Percentiles rank a stretch among this genome's conserved stretches.
phyloP scores from a whole-genome alignment of 176 grass and related monocot species.

The Pharus latifolius region DNA sequence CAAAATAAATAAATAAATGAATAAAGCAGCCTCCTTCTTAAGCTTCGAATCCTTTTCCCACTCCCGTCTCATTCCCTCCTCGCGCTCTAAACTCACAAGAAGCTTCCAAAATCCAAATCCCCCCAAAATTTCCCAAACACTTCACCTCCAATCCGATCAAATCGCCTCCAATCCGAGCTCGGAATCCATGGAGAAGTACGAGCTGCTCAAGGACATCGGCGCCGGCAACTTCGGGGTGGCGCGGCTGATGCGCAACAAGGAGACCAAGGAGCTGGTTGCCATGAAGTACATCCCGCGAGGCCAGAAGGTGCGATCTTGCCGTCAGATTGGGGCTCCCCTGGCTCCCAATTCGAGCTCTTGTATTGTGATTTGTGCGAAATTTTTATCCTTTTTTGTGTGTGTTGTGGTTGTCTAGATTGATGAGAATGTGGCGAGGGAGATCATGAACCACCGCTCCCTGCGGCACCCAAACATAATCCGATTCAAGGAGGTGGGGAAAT shows the following conservation, averaged over 20 bases:
- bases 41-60: slow-evolving; percentile 27
- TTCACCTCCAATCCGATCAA: too few species aligned
- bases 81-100: too few species aligned
- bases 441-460: slow-evolving; percentile 90
- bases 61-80: background rate
- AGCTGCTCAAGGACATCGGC: slow-evolving; percentile 76
- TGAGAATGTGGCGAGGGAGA: slow-evolving; percentile 68
- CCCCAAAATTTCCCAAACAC: background rate
- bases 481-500: slow-evolving; percentile 62
- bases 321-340: background rate
- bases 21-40: slow-evolving; percentile 25
- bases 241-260: slow-evolving; percentile 71
- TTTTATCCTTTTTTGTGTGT: background rate
- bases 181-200: slow-evolving; percentile 66
- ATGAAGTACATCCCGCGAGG: slow-evolving; percentile 84
- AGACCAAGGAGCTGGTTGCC: slow-evolving; percentile 88
- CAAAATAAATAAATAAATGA: background rate
- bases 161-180: background rate
- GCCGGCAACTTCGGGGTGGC: slow-evolving; percentile 80
- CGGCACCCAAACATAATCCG: slow-evolving; percentile 86
- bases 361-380: background rate
- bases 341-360: background rate
- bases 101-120: too few species aligned
- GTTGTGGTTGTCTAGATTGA: slow-evolving; percentile 58
- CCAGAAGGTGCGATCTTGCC: slow-evolving; percentile 40